Base-by-base conservation (phyloP, 2,329 filamentous ascomycete species). In the Fusarium sublunatum region DNA sequence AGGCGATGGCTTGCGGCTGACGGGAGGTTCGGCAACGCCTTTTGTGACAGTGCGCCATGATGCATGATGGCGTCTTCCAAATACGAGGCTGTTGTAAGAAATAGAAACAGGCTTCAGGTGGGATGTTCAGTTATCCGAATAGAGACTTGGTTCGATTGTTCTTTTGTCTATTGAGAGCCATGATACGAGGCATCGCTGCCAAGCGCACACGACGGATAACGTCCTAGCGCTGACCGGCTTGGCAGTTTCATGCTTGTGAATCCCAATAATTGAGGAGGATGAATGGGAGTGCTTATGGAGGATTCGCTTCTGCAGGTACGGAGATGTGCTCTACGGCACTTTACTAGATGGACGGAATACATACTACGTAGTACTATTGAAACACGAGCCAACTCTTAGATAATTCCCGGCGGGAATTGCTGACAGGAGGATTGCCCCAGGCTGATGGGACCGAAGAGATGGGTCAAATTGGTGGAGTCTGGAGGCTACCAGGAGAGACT, bases 221-320 rank as follows among this genome's bases (percentile, higher is more conserved):
- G 47, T 47, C 40, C 9, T 60, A 60, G 57, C 8, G 57, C 57
- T 60, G 48, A 60, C 42, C 13, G 54, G 48, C 57, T 60, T 60
- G 57, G 57, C 56, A 29, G 56, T 61, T 61, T 61, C 57, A 55
- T 55, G 24, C 24, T 25, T 40, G 48, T 35, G 50, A 57, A 48
- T 57, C 41, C 26, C 42, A 47, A 47, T 57, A 31, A 22, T 12
- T 38, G 36, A 42, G 2, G 25, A 6, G 19, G 19, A 19, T 19
- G 19, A 19, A 19, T 19, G 19, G 19, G 19, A 19, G 19, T 19
- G 19, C 19, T 19, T 19, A 19, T 19, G 19, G 3, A 3, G 3
- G 19, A 19, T 19, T 19, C 19, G 19, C 19, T 19, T 19, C 19
- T 19, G 19, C 19, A 19, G 19, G 19, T 19, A 19, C 19, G 19